These are phyloP conservation scores for Diaporthe citriasiana DNA, from an alignment of 2,329 filamentous ascomycete species.

Conservation along the genomic window DNA sequence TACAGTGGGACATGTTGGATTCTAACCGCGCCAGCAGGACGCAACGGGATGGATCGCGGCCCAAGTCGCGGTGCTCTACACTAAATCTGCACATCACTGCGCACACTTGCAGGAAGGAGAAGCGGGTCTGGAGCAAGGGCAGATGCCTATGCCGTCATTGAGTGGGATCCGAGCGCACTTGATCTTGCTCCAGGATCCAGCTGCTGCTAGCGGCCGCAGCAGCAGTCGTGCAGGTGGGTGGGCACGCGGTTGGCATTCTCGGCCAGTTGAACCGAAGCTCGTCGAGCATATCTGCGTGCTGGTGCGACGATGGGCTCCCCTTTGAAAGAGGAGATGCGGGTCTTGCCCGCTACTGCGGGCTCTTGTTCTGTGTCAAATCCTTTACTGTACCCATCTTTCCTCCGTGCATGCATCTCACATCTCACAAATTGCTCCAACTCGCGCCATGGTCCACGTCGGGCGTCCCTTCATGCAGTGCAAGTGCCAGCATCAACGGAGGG, in stretches of 20 bases:
- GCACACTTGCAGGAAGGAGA: constrained; percentile 34
- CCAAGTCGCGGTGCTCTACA: constrained; percentile 17
- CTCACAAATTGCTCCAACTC: constrained; percentile 31
- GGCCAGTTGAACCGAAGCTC: constrained; percentile 39
- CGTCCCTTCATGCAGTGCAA: constrained; percentile 36
- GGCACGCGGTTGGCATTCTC: constrained; percentile 37
- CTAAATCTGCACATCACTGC: constrained; percentile 14
- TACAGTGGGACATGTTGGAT: background rate
- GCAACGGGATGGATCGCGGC: constrained; percentile 17
- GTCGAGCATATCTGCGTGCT: constrained; percentile 24
- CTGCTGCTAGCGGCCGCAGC: constrained; percentile 36
- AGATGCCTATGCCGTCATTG: constrained; percentile 32
- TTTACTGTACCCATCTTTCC: constrained; percentile 31
- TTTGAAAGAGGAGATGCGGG: constrained; percentile 23
- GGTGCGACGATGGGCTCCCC: constrained; percentile 35
- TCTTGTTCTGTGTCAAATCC: constrained; percentile 24
- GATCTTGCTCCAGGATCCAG: constrained; percentile 34
- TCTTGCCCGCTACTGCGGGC: constrained; percentile 20
- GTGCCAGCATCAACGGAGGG: constrained; percentile 26
- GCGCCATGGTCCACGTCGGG: constrained; percentile 28
- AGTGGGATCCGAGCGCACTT: constrained; percentile 26
- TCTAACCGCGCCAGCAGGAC: constrained; percentile 15
- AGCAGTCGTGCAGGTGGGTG: constrained; percentile 18
- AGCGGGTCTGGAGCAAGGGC: constrained; percentile 33
- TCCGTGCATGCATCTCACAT: constrained; percentile 36